phyloP scores from a whole-genome alignment of 306 rosid species.

The Lotus japonicus region DNA sequence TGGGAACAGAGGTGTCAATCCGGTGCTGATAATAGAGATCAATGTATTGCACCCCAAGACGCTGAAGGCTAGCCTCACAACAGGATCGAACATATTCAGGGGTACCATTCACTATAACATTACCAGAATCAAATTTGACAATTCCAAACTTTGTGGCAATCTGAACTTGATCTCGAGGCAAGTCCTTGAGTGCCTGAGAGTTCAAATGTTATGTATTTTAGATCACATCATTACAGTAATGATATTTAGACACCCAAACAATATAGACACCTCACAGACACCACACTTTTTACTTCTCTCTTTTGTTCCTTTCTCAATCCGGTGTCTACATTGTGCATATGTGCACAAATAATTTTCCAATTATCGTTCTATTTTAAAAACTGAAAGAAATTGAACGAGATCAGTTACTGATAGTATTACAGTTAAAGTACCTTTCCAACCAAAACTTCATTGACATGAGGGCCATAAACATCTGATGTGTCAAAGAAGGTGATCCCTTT shows the following conservation, averaged over 20 bases:
- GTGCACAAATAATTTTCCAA: no score
- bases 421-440: slow-evolving; percentile 48
- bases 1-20: slow-evolving; percentile 61
- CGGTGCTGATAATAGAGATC: slow-evolving; percentile 89
- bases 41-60: slow-evolving; percentile 69
- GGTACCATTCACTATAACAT: slow-evolving; percentile 49
- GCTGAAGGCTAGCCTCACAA: slow-evolving; percentile 67
- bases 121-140: slow-evolving; percentile 9
- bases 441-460: slow-evolving; percentile 48
- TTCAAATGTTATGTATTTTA: neutral
- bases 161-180: slow-evolving; percentile 70
- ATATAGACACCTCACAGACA: no score
- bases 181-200: slow-evolving; percentile 54
- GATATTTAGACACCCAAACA: no score
- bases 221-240: no score
- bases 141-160: slow-evolving; percentile 84
- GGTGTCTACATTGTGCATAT: no score
- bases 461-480: slow-evolving; percentile 57
- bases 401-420: no score
- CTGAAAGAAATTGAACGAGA: no score
- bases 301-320: no score
- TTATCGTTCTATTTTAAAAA: no score
- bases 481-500: slow-evolving; percentile 73
- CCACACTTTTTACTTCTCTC: no score
- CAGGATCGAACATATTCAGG: slow-evolving; percentile 80